Conservation (phyloP, 225 moss, liverwort and hornwort species). For the Polytrichum commune region DNA sequence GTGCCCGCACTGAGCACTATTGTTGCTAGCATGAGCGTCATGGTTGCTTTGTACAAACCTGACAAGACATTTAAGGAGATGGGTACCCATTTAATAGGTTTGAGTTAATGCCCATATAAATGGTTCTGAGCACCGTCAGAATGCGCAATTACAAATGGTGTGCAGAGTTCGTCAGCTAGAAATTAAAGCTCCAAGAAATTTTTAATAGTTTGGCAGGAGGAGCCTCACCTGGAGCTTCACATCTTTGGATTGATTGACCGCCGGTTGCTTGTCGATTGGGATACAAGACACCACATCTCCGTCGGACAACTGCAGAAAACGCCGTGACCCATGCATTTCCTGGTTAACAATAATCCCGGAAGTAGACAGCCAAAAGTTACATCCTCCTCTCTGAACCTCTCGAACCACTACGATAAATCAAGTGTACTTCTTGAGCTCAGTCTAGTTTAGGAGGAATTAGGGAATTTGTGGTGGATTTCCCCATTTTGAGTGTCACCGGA, state of each 20-base stretch:
- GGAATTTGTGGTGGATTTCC: background rate
- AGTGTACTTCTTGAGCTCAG: background rate
- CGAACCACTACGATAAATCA: background rate
- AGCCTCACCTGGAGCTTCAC: slow-evolving; percentile 35
- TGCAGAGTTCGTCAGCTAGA: background rate
- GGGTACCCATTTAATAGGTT: background rate
- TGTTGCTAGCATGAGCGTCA: too few relatives aligned
- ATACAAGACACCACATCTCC: slow-evolving; percentile 44
- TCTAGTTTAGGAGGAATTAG: background rate
- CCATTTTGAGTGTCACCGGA: background rate
- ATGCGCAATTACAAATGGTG: background rate
- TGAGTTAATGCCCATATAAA: background rate
- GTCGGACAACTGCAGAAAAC: slow-evolving; percentile 33
- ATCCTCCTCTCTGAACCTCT: background rate
- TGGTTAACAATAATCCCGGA: background rate
- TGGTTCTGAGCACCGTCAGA: background rate
- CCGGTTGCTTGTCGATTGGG: slow-evolving; percentile 36
- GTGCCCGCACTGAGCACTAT: too few relatives aligned
- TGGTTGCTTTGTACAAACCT: background rate
- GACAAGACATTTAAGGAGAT: background rate
- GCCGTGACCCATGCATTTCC: background rate
- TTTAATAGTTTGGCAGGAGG: background rate
- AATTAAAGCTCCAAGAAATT: background rate
- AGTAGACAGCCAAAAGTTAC: too few relatives aligned
- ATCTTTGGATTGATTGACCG: slow-evolving; percentile 17